Evolutionary conservation across 331 rosid species (phyloP), one percentile per base, ranked within the genome.

Genomic region (Pyrus hybrid): DNA sequence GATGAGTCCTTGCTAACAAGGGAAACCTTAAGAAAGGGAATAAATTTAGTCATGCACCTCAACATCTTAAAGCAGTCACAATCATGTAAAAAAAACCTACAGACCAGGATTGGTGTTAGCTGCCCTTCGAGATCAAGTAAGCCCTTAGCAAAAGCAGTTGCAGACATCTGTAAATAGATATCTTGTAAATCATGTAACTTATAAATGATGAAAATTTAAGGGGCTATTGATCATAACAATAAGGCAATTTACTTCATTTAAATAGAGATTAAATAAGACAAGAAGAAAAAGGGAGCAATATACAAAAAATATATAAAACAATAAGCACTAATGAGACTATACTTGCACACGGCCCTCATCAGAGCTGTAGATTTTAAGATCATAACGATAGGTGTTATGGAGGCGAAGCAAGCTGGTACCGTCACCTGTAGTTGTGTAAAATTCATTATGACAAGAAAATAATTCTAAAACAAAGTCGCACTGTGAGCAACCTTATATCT

Each of bases 311-410:
- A 45, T 5, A 77, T 26, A 61, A 62, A 11, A 12, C 30, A 20
- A 57, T 33, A 57, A 43, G 6, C 74, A 45, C 13, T 54, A 73
- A 62, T 68, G 47, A 74, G 25, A 47, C 60, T 76, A 68, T 90
- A 94, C 99, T 97, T 94, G 99, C 80, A 94, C 99, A 69, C 99
- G 99, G 20, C 99, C 99, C 89, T 94, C 99, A 74, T 94, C 99
- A 84, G 99, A 94, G 86, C 99, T 94, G 78, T 94, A 94, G 79
- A 94, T 94, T 86, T 94, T 94, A 28, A 94, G 90, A 86, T 94
- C 97, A 78, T 94, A 97, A 65, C 99, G 93, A 66, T 92, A 92
- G 73, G 99, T 94, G 80, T 97, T 94, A 73, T 94, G 99, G 79
- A 94, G 96, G 72, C 99, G 97, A 85, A 94, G 99, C 58, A 94